Percentiles rank a stretch among this genome's conserved stretches.
Conservation (phyloP, 805 yeast genomes). For the Geotrichum ghanense region DNA sequence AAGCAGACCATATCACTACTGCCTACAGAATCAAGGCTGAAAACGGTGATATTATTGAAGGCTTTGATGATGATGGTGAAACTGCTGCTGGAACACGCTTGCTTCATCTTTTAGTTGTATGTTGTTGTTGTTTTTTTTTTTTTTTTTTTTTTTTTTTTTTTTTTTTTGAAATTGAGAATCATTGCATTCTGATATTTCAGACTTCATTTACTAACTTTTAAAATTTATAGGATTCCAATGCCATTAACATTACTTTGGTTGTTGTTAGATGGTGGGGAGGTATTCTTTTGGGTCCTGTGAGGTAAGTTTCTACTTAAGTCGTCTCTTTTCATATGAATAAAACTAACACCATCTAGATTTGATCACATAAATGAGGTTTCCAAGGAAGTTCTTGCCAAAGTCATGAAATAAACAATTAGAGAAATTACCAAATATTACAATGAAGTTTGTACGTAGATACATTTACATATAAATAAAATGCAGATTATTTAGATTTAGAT, state of each 20-base stretch:
- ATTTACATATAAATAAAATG: not conserved
- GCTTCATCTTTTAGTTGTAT: conserved; percentile 51
- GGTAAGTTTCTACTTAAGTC: conserved; percentile 23
- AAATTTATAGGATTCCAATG: conserved; percentile 42
- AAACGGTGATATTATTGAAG: conserved; percentile 54
- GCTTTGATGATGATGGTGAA: conserved; percentile 96
- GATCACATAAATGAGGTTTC: not conserved
- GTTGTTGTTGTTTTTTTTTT: not conserved
- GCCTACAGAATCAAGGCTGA: conserved; percentile 67
- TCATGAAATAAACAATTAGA: too few relatives aligned
- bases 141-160: not conserved
- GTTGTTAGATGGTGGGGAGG: conserved; percentile 95
- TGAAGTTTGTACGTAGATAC: not conserved
- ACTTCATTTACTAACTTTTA: too few relatives aligned
- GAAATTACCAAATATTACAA: too few relatives aligned
- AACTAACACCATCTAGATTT: not conserved
- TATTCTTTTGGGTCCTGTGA: conserved; percentile 76
- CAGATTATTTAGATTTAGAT: not conserved
- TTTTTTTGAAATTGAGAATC: too few relatives aligned
- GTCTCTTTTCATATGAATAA: too few relatives aligned
- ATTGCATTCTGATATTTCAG: too few relatives aligned
- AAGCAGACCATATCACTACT: conserved; percentile 73
- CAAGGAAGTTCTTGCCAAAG: not conserved
- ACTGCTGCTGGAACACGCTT: conserved; percentile 89
- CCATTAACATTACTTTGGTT: conserved; percentile 36